Evolutionary conservation across 1,284 basidiomycete species (phyloP).

Genomic region (Cryptococcus hybrid): DNA sequence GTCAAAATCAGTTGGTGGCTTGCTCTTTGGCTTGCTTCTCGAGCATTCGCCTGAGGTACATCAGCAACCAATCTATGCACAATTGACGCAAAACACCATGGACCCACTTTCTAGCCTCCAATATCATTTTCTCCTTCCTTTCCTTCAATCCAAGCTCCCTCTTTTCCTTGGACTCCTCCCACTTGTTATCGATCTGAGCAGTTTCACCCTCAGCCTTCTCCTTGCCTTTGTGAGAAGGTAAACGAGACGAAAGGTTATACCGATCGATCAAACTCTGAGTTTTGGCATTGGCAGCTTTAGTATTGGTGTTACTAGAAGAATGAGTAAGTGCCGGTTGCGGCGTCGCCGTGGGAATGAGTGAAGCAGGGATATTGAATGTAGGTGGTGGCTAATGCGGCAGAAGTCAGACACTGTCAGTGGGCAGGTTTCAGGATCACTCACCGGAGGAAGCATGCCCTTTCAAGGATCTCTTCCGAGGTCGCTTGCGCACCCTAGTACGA

Average conservation of each 20-base stretch:
- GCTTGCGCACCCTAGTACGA: slow-evolving; percentile 43
- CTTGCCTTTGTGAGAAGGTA: slow-evolving; percentile 27
- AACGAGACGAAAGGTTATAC: slow-evolving; percentile 26
- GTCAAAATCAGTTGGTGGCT: neutral
- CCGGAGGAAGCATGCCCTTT: slow-evolving; percentile 42
- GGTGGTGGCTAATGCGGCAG: slow-evolving; percentile 24
- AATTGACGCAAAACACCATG: neutral
- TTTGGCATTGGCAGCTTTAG: slow-evolving; percentile 6
- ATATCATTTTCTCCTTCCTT: slow-evolving; percentile 46
- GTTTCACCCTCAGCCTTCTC: slow-evolving; percentile 12
- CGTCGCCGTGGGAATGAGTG: slow-evolving; percentile 20
- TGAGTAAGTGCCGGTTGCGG: neutral
- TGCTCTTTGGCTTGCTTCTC: slow-evolving; percentile 29
- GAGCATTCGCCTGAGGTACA: slow-evolving; percentile 29
- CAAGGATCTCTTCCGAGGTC: slow-evolving; percentile 48
- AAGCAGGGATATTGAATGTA: slow-evolving; percentile 26
- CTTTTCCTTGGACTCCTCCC: slow-evolving; percentile 44
- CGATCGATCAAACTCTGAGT: slow-evolving; percentile 36
- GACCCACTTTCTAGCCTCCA: slow-evolving; percentile 44
- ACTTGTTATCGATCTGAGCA: slow-evolving; percentile 15
- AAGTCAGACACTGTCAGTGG: neutral
- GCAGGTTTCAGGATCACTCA: slow-evolving; percentile 18
- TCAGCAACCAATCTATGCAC: neutral
- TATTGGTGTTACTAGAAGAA: neutral
- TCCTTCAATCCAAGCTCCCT: slow-evolving; percentile 40